Evolutionary conservation across 441 rosid species (phyloP), one percentile per base, ranked within the genome.

Genomic region (Eruca vesicaria): DNA sequence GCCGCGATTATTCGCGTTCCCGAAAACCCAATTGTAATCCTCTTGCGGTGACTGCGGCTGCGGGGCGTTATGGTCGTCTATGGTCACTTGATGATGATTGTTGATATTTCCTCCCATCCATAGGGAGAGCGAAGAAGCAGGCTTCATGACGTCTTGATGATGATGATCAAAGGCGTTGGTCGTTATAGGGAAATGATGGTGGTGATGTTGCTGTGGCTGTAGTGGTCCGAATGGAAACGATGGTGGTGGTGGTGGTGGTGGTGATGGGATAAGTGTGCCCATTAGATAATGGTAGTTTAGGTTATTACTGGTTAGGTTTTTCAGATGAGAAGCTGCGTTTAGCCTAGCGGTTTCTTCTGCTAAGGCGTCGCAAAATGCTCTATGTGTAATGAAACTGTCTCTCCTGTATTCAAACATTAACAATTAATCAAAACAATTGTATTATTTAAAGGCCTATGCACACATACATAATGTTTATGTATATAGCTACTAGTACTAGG

Each of bases 301-400:
- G 33, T 78, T 77, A 70, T 68, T 67, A 59, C 73, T 31, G 16
- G 77, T 74, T 2, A 86, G 63, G 56, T 55, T 80, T 68, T 75
- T 79, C 61, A 87, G 73, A 75, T 61, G 82, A 5, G 97, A 78
- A 71, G 86, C 88, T 70, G 92, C 96, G 76, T 83, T 91, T 71
- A 94, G 83, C 69, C 97, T 88, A 3, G 96, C 96, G 8, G 97
- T 86, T 85, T 94, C 97, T 81, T 94, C 97, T 2, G 97, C 98
- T 62, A 94, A 87, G 16, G 98, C 98, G 61, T 92, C 97, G 48
- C 98, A 94, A 74, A 90, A 94, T 5, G 98, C 98, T 77, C 98
- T 84, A 15, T 94, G 98, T 6, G 97, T 94, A 45, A 94, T 84
- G 77, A 94, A 94, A 72, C 97, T 94, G 73, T 94, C 98, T 68